These are phyloP conservation scores for Ogataea paradorogensis DNA, from an alignment of 805 yeast genomes.

Conservation along the genomic window DNA sequence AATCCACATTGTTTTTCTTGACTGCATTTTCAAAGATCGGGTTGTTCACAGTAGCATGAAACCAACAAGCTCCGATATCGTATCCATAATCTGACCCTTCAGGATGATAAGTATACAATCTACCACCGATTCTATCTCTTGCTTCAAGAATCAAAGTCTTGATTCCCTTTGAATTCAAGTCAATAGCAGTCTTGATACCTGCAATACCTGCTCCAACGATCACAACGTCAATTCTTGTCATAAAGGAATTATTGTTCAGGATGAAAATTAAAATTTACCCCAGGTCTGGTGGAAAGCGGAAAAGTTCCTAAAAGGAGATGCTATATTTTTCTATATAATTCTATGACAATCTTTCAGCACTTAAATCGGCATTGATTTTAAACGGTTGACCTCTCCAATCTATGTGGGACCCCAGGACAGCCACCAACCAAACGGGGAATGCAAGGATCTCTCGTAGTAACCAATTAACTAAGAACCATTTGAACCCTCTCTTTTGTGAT, in stretches of 20 bases:
- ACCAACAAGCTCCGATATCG: slow-evolving; percentile 57
- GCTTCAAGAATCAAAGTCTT: slow-evolving; percentile 45
- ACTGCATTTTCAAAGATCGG: slow-evolving; percentile 35
- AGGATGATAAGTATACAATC: slow-evolving; percentile 35
- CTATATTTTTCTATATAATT: background rate
- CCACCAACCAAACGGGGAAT: slow-evolving; percentile 77
- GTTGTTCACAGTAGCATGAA: slow-evolving; percentile 46
- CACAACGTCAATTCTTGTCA: slow-evolving; percentile 29
- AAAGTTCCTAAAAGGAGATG: background rate
- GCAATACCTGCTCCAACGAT: slow-evolving; percentile 53
- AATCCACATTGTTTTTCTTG: slow-evolving; percentile 23
- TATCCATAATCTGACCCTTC: slow-evolving; percentile 28
- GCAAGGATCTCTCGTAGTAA: slow-evolving; percentile 67
- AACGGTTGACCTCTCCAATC: slow-evolving; percentile 83
- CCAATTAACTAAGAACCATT: slow-evolving; percentile 51
- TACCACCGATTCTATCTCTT: slow-evolving; percentile 45
- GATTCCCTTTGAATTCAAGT: slow-evolving; percentile 30
- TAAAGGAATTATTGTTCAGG: background rate
- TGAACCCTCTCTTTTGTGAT: slow-evolving; percentile 18
- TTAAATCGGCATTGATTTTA: slow-evolving; percentile 64
- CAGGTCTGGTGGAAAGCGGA: background rate
- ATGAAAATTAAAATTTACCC: background rate
- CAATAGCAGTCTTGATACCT: slow-evolving; percentile 48
- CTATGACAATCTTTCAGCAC: slow-evolving; percentile 59
- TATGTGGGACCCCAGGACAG: slow-evolving; percentile 72